Percentiles rank a stretch among this genome's conserved stretches.
Evolutionary conservation across 2,329 filamentous ascomycete genomes (phyloP).

Genomic region (Lachnellula hyalina): DNA sequence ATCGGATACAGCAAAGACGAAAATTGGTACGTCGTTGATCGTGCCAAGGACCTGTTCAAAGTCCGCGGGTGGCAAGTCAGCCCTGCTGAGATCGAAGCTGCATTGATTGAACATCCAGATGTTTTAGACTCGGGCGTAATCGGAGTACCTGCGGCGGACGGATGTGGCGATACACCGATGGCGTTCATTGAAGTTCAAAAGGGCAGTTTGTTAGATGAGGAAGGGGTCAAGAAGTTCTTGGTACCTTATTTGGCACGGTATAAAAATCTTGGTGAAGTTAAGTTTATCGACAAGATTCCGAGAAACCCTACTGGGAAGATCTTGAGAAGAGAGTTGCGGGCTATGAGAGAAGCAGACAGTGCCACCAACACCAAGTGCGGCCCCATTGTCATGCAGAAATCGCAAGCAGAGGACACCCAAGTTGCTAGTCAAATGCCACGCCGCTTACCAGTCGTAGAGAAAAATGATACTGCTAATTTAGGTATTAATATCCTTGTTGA

Average conservation of each 20-base stretch:
- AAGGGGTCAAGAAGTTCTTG: conserved; percentile 51
- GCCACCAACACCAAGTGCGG: too few relatives aligned
- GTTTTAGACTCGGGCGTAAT: conserved; percentile 42
- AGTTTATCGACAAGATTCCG: conserved; percentile 62
- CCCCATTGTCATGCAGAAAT: too few relatives aligned
- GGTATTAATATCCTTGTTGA: background rate
- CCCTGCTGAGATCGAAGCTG: conserved; percentile 41
- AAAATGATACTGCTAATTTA: background rate
- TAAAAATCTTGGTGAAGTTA: conserved; percentile 65
- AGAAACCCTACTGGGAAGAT: conserved; percentile 58
- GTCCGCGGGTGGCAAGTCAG: conserved; percentile 43
- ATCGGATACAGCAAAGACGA: conserved; percentile 39
- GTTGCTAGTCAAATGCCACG: too few relatives aligned
- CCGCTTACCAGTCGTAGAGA: background rate
- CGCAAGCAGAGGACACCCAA: too few relatives aligned
- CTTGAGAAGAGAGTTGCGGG: conserved; percentile 36
- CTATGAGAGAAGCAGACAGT: background rate
- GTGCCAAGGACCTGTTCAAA: conserved; percentile 42
- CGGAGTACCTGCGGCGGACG: conserved; percentile 35
- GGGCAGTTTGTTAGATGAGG: conserved; percentile 34
- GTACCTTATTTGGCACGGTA: conserved; percentile 54
- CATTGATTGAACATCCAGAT: conserved; percentile 38
- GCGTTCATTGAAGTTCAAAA: conserved; percentile 45
- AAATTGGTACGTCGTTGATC: conserved; percentile 40
- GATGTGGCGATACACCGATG: conserved; percentile 35